A percentile compares a stretch with the other conserved stretches of the same genome.
phyloP scores from a whole-genome alignment of 805 yeast species.

The Debaryomyces maramus region DNA sequence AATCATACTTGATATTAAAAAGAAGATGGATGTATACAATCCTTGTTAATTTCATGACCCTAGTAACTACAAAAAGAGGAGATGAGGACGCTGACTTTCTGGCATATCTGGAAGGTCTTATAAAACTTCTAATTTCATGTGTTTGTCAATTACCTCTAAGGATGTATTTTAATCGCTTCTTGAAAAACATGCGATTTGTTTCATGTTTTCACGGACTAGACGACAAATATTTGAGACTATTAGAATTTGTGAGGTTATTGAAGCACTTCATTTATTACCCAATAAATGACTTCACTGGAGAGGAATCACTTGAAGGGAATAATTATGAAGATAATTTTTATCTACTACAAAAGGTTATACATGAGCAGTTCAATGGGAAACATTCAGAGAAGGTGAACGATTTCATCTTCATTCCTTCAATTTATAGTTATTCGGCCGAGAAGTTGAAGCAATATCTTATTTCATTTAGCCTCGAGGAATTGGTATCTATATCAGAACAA shows the following conservation, averaged over 20 bases:
- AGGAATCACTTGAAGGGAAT: slow-evolving; percentile 2
- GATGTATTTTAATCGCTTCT: slow-evolving; percentile 3
- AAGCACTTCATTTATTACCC: slow-evolving; percentile 35
- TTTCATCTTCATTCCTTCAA: slow-evolving; percentile 10
- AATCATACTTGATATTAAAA: slow-evolving; percentile 3
- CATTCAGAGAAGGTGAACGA: slow-evolving; percentile 1
- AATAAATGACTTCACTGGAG: slow-evolving; percentile 40
- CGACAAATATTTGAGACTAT: background rate
- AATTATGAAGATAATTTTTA: slow-evolving; percentile 1
- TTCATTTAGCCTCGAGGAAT: slow-evolving; percentile 3
- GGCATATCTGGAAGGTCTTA: slow-evolving; percentile 7
- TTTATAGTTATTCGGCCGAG: slow-evolving; percentile 4
- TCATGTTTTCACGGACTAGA: background rate
- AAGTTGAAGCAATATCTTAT: slow-evolving; percentile 6
- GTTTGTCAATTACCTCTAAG: slow-evolving; percentile 6
- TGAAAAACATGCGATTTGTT: slow-evolving; percentile 5
- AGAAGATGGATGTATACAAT: slow-evolving; percentile 8
- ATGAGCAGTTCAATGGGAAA: background rate
- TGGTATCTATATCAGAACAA: slow-evolving; percentile 1
- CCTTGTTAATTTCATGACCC: slow-evolving; percentile 6
- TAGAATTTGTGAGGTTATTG: slow-evolving; percentile 10
- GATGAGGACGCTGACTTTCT: slow-evolving; percentile 3
- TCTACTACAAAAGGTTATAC: slow-evolving; percentile 8
- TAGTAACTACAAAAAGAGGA: background rate
- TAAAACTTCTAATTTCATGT: slow-evolving; percentile 4